A percentile compares a stretch with the other conserved stretches of the same genome.
Conservation (phyloP, 495 filamentous ascomycete genomes). For the Chaetomium cochliodes region DNA sequence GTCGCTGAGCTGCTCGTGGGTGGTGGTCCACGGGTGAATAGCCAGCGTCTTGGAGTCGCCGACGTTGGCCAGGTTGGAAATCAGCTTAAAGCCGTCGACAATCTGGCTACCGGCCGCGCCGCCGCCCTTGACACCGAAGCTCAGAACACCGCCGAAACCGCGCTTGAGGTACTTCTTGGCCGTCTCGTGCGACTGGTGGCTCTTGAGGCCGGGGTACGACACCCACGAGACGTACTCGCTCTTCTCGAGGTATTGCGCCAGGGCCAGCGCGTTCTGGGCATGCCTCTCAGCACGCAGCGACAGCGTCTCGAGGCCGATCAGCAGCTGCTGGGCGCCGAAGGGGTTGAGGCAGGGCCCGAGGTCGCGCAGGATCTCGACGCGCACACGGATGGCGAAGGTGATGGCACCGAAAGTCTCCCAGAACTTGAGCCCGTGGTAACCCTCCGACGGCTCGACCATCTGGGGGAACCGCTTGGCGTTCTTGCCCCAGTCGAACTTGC, state of each 20-base stretch:
- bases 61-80: slow-evolving; percentile 84
- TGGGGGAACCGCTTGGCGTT: slow-evolving; percentile 87
- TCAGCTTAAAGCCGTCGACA: slow-evolving; percentile 92
- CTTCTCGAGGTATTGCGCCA: slow-evolving; percentile 82
- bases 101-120: slow-evolving; percentile 76
- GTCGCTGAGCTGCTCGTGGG: slow-evolving; percentile 88
- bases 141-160: slow-evolving; percentile 89
- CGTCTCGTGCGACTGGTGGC: slow-evolving; percentile 71
- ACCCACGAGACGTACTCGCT: slow-evolving; percentile 90
- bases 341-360: slow-evolving; percentile 83
- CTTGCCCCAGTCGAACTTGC: slow-evolving; percentile 96
- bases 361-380: slow-evolving; percentile 81
- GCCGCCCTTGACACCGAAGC: slow-evolving; percentile 90
- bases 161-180: slow-evolving; percentile 89
- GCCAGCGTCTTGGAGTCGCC: slow-evolving; percentile 87
- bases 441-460: slow-evolving; percentile 85
- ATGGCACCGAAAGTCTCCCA: slow-evolving; percentile 92
- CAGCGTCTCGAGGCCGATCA: slow-evolving; percentile 88
- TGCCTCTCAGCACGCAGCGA: slow-evolving; percentile 84
- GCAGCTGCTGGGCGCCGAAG: slow-evolving; percentile 91
- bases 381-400: slow-evolving; percentile 77
- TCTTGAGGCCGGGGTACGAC: slow-evolving; percentile 85
- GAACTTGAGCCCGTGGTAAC: slow-evolving; percentile 96
- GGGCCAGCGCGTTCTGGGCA: slow-evolving; percentile 75
- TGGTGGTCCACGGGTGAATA: slow-evolving; percentile 95